These are phyloP conservation scores for Gossypium laxum DNA, from an alignment of 441 rosid species.

Conservation along the genomic window DNA sequence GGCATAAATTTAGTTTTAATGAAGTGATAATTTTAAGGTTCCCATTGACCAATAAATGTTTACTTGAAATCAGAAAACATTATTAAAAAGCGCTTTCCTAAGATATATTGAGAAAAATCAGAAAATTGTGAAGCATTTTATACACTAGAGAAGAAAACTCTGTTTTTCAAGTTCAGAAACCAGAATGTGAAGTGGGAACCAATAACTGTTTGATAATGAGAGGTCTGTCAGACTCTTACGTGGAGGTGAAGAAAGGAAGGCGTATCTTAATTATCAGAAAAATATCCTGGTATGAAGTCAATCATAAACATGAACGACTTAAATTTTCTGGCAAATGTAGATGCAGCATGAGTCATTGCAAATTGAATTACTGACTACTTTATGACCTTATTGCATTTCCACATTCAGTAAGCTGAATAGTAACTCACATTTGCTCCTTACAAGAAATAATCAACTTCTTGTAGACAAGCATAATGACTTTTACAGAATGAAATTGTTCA, in stretches of 20 bases:
- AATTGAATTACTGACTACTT: neutral
- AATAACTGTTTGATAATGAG: neutral
- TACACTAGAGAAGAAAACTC: neutral
- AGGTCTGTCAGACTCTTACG: neutral
- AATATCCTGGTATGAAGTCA: neutral
- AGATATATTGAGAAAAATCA: neutral
- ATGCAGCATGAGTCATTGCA: neutral
- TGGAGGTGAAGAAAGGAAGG: neutral
- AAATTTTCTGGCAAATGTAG: neutral
- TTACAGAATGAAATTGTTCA: conserved; percentile 46
- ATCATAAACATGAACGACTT: neutral
- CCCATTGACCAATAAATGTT: neutral
- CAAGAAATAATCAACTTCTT: conserved; percentile 48
- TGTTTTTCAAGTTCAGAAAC: neutral
- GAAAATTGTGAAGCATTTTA: neutral
- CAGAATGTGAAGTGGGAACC: neutral
- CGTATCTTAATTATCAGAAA: neutral
- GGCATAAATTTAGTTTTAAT: neutral
- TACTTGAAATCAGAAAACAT: neutral
- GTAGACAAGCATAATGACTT: conserved; percentile 47
- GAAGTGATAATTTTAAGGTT: neutral
- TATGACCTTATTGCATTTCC: neutral
- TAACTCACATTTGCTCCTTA: conserved; percentile 52
- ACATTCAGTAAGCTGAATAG: conserved; percentile 13
- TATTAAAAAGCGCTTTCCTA: neutral